Base-by-base conservation (phyloP, 2,329 filamentous ascomycete species). In the Microsporum audouinii region DNA sequence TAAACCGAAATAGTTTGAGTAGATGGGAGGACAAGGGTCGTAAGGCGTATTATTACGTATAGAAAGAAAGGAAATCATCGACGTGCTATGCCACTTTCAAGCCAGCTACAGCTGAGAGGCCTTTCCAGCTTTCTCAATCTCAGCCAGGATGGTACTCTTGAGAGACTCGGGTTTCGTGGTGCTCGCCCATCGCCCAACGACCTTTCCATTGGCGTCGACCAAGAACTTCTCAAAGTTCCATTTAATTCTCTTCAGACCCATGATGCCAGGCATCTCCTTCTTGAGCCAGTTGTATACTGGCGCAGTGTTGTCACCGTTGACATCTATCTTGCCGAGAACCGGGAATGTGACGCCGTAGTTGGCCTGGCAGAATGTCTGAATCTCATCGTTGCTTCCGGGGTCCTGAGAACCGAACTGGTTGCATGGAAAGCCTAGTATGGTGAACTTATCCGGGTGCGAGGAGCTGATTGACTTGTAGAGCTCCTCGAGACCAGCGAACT, bases 151-250 rank as follows among this genome's bases (percentile, higher is more conserved):
- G 2, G 81, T 76, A 65, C 81, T 80, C 83, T 92, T 88, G 68
- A 99, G 77, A 43, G 77, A 76, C 78, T 92, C 89, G 0, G 94
- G 94, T 81, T 91, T 94, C 63, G 88, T 90, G 17, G 85, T 88
- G 75, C 88, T 92, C 38, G 89, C 88, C 90, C 91, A 99, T 66
- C 94, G 80, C 33, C 82, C 82, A 77, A 88, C 88, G 68, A 97
- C 90, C 77, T 87, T 82, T 31, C 94, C 94, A 75, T 97, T 90
- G 64, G 84, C 83, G 63, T 87, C 88, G 66, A 99, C 80, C 65
- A 99, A 78, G 78, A 96, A 99, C 84, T 99, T 99, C 77, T 99
- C 94, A 79, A 97, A 99, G 79, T 99, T 99, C 94, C 94, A 99
- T 87, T 97, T 96, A 70, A 99, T 81, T 64, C 86, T 77, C 86